These are phyloP conservation scores for Phlebiopsis gigantea DNA, from an alignment of 768 basidiomycete species.

Conservation along the genomic window DNA sequence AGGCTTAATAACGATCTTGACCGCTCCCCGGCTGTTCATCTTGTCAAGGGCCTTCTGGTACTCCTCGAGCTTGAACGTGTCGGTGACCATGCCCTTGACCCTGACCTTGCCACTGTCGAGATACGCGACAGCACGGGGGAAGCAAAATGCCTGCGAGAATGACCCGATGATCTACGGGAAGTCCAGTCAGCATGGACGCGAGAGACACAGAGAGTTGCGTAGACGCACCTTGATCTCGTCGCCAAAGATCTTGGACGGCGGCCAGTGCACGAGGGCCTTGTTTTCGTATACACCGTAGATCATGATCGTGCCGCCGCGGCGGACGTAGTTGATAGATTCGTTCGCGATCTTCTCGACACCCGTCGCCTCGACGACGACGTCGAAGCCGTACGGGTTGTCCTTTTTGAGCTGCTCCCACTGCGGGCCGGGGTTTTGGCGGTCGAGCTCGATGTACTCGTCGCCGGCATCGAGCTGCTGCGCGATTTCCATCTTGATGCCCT, in stretches of 20 bases:
- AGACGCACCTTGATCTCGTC: constrained; percentile 59
- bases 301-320: constrained; percentile 82
- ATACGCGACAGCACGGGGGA: constrained; percentile 88
- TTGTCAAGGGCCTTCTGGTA: constrained; percentile 64
- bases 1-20: constrained; percentile 49
- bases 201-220: neutral
- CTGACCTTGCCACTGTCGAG: constrained; percentile 83
- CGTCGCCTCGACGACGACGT: constrained; percentile 78
- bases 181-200: neutral
- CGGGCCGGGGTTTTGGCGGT: constrained; percentile 62
- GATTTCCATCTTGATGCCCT: constrained; percentile 87
- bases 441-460: constrained; percentile 84
- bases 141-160: constrained; percentile 86
- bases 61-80: constrained; percentile 53
- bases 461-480: constrained; percentile 74
- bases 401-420: constrained; percentile 81
- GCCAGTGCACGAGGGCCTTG: constrained; percentile 81
- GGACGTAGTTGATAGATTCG: constrained; percentile 84
- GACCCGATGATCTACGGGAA: constrained; percentile 82
- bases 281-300: constrained; percentile 91
- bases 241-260: constrained; percentile 75
- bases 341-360: constrained; percentile 87
- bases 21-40: constrained; percentile 52
- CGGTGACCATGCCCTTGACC: constrained; percentile 73
- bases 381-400: constrained; percentile 84